These are phyloP conservation scores for Globisporangium abappressorium DNA, from an alignment of 352 stramenopile genomes.

Conservation along the genomic window DNA sequence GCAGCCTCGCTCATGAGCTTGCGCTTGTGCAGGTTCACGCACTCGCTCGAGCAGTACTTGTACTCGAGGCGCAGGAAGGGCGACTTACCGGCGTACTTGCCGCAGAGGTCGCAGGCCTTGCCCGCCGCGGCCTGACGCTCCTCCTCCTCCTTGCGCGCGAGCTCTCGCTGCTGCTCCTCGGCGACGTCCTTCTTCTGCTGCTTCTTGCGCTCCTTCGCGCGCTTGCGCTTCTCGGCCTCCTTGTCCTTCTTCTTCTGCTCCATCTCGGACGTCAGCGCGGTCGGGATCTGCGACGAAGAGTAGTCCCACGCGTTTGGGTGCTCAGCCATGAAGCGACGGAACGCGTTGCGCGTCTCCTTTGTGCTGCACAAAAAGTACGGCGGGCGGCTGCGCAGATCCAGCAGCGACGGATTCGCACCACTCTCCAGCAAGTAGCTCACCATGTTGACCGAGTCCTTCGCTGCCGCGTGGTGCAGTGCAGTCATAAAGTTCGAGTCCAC, in stretches of 20 bases:
- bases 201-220: conserved; percentile 90
- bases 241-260: conserved; percentile 85
- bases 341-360: conserved; percentile 90
- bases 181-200: conserved; percentile 77
- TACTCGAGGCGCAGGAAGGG: conserved; percentile 91
- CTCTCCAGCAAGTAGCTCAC: conserved; percentile 76
- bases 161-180: conserved; percentile 72
- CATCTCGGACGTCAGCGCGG: conserved; percentile 73
- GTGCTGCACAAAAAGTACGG: conserved; percentile 89
- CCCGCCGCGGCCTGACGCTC: conserved; percentile 77
- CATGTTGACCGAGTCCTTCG: conserved; percentile 40
- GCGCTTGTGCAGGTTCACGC: conserved; percentile 90
- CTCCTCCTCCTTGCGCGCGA: conserved; percentile 45
- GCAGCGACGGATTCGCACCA: conserved; percentile 77
- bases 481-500: conserved; percentile 71
- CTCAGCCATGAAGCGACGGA: conserved; percentile 83
- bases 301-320: conserved; percentile 86
- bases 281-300: conserved; percentile 61
- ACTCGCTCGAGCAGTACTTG: conserved; percentile 93
- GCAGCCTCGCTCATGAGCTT: conserved; percentile 93
- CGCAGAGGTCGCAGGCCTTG: conserved; percentile 74
- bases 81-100: conserved; percentile 78
- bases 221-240: conserved; percentile 85
- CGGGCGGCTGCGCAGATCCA: conserved; percentile 78
- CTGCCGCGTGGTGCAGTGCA: conserved; percentile 67